Percentiles rank a stretch among this genome's conserved stretches.
phyloP scores from a whole-genome alignment of 495 filamentous ascomycete species.

The Clavariopsis aquatica region DNA sequence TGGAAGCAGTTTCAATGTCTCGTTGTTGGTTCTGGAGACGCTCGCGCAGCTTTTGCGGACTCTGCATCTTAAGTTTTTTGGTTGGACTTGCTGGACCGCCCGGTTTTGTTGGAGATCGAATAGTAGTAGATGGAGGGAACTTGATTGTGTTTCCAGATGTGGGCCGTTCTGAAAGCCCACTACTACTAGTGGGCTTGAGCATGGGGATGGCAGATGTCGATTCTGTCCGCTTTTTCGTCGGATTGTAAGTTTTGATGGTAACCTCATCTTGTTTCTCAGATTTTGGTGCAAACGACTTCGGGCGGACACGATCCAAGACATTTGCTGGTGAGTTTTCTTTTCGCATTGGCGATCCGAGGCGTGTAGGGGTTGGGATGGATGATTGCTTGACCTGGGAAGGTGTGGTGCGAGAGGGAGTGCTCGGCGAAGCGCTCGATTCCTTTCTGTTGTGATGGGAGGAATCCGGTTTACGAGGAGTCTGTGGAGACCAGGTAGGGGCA shows the following conservation, averaged over 20 bases:
- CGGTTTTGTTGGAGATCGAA: constrained; percentile 26
- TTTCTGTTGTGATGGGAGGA: constrained; percentile 14
- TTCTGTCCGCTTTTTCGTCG: constrained; percentile 52
- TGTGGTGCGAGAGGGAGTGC: constrained; percentile 35
- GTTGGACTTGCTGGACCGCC: constrained; percentile 7
- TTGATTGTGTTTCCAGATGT: constrained; percentile 46
- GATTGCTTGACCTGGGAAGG: constrained; percentile 30
- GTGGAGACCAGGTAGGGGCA: constrained; percentile 37
- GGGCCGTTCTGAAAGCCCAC: constrained; percentile 57
- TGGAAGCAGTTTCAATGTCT: constrained; percentile 66
- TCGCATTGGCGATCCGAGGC: constrained; percentile 40
- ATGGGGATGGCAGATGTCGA: constrained; percentile 56
- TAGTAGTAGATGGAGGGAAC: constrained; percentile 22
- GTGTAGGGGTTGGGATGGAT: constrained; percentile 34
- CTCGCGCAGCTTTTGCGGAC: constrained; percentile 88
- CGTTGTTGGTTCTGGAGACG: constrained; percentile 80
- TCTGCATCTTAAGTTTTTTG: constrained; percentile 77
- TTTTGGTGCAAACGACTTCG: constrained; percentile 16
- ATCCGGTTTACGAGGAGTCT: constrained; percentile 35
- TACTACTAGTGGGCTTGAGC: constrained; percentile 34
- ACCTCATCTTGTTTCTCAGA: constrained; percentile 25
- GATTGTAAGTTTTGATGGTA: constrained; percentile 48
- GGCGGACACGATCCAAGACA: constrained; percentile 29
- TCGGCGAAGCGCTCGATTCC: constrained; percentile 38
- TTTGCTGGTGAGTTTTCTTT: constrained; percentile 46